Evolutionary conservation across 495 filamentous ascomycete genomes (phyloP).

Genomic region (Amorphotheca resinae): DNA sequence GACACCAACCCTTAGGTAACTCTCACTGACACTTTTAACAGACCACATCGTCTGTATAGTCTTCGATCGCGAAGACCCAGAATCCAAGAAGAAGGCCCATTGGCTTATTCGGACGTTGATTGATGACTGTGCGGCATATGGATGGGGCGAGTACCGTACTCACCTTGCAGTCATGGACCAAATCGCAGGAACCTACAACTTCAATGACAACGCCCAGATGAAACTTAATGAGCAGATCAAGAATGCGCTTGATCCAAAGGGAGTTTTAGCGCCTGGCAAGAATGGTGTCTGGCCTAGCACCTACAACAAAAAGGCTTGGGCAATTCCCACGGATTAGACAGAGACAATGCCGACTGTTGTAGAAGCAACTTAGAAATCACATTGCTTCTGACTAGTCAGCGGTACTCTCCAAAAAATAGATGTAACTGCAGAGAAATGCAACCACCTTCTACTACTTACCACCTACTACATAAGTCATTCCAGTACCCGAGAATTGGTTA

Average conservation of each 20-base stretch:
- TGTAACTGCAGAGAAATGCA: too few relatives aligned
- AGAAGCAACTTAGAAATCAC: too few relatives aligned
- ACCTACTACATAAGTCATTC: too few relatives aligned
- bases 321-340: too few relatives aligned
- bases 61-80: constrained; percentile 28
- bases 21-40: too few relatives aligned
- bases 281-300: constrained; percentile 38
- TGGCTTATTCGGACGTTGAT: constrained; percentile 31
- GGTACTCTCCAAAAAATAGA: too few relatives aligned
- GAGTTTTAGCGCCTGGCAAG: constrained; percentile 36
- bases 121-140: constrained; percentile 28
- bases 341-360: too few relatives aligned
- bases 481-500: too few relatives aligned
- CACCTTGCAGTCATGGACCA: constrained; percentile 40
- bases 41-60: constrained; percentile 37
- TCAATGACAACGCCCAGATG: constrained; percentile 35
- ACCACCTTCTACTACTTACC: too few relatives aligned
- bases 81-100: constrained; percentile 23
- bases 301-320: constrained; percentile 32
- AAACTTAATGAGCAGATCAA: constrained; percentile 38
- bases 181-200: constrained; percentile 38
- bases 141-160: constrained; percentile 40
- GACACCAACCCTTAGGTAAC: too few relatives aligned
- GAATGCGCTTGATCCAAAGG: constrained; percentile 38
- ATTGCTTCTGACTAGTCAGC: too few relatives aligned